Base-by-base conservation (phyloP, 2,329 filamentous ascomycete species). In the Colletotrichum trifolii region DNA sequence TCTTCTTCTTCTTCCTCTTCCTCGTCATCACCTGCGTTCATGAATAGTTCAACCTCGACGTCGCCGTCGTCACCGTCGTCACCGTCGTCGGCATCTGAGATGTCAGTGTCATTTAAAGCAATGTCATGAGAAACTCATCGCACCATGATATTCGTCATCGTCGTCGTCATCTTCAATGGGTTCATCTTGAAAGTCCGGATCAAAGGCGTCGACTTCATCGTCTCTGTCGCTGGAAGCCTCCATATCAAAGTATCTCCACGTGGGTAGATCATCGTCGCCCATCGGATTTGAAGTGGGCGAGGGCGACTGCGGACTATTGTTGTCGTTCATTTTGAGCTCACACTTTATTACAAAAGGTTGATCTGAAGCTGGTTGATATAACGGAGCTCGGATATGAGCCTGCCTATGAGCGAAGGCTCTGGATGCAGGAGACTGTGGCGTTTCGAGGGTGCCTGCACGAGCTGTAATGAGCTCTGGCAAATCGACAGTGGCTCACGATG, bases 191-290 rank as follows among this genome's bases (percentile, higher is more conserved):
- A 69, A 70, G 11, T 75, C 71, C 8, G 67, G 64, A 13, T 71
- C 69, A 25, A 71, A 64, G 17, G 76, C 75, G n/a, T 74, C 73
- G 17, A 77, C 77, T 12, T 76, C 75, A 10, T 75, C 71, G 6
- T 76, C 74, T 6, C 77, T 72, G 42, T 76, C 73, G n/a, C 70
- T 70, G 7, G 48, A 40, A 43, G 68, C 68, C 34, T 64, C 65
- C 42, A 17, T 33, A 10, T 52, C 54, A 45, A 63, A 57, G 33
- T 48, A 64, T 13, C 45, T 48, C 63, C 63, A 63, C 12, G 33
- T 52, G 10, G 48, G 40, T 25, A 39, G 13, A 11, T 43, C 63
- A 8, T 58, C 47, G 8, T 40, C 59, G n/a, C 34, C 47, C 10
- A 33, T 36, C 0, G 33, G 11, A 8, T 25, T 34, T 25, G 40